Evolutionary conservation across 2,329 filamentous ascomycete species (phyloP), one percentile per base, ranked within the genome.

Genomic region (Cytospora leucostoma): DNA sequence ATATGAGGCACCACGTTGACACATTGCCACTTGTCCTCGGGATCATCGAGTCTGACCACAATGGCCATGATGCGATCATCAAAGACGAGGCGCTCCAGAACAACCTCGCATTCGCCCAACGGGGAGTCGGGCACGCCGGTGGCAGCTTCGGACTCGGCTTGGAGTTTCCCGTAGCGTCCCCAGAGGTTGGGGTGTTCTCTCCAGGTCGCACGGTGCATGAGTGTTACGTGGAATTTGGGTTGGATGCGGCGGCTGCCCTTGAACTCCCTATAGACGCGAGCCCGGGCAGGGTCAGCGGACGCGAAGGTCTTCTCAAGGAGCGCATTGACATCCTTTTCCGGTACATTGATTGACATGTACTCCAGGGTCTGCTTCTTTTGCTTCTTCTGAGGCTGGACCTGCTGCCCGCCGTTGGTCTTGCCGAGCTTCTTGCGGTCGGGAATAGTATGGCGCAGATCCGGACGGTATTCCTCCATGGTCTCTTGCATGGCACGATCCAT

Each of bases 11-110:
- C 82, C 15, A 82, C 77, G 72, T 99, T 99, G 51, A 85, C 84
- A 66, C 88, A 94, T 61, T 87, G 80, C 86, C 88, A 91, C 54
- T 78, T 78, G 51, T 73, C 77, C 65, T 75, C 77, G 15, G 83
- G 77, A 62, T 87, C 85, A 7, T 85, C 77, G 3, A 96, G 79
- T 11, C 93, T 86, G 17, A 92, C 92, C 3, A 96, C 91, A 63
- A 99, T 89, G 7, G 92, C 89, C 95, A 99, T 98, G 71, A 98
- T 81, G 6, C 92, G 85, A 66, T 88, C 82, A 71, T 98, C 90
- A 82, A 89, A 98, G 10, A 99, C 88, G 55, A 97, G 84, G 59
- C 85, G 80, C 76, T 89, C 87, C 10, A 90, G 77, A 68, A 84
- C 75, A n/a, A 90, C 79, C 44, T 84, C 82, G 67, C 88, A 89